A percentile compares a stretch with the other conserved stretches of the same genome.
These are phyloP conservation scores for Liquidambar formosana DNA, from an alignment of 164 flowering plant species.

Conservation along the genomic window DNA sequence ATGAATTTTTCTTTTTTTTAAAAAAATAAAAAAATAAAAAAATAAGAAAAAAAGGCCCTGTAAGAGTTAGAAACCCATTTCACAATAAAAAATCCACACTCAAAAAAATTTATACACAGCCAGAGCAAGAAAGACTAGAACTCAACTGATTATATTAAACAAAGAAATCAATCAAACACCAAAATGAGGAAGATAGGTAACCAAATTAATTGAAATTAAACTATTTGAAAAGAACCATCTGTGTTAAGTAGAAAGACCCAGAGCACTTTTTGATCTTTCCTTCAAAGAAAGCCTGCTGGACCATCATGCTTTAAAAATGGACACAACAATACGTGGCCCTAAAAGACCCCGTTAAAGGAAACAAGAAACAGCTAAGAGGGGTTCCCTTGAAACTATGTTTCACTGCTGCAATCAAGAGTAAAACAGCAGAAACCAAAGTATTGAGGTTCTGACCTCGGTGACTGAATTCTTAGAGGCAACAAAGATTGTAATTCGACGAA, in stretches of 20 bases:
- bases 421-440: not conserved
- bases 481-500: not conserved
- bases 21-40: too few relatives aligned
- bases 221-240: not conserved
- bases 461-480: not conserved
- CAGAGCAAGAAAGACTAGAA: not conserved
- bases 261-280: not conserved
- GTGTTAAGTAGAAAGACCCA: not conserved
- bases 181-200: too few relatives aligned
- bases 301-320: conserved; percentile 11
- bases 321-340: conserved; percentile 1
- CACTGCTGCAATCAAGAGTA: not conserved
- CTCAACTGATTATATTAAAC: too few relatives aligned
- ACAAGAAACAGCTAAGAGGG: conserved; percentile 10
- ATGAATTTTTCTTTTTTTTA: too few relatives aligned
- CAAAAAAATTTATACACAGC: not conserved
- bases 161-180: too few relatives aligned
- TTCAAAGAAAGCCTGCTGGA: not conserved
- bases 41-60: too few relatives aligned
- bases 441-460: not conserved
- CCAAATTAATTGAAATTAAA: not conserved
- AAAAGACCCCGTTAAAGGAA: not conserved
- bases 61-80: too few relatives aligned
- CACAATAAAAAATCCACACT: not conserved
- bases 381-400: not conserved